phyloP scores from a whole-genome alignment of 129 eudicot genomes.

The Escallonia herrerae region DNA sequence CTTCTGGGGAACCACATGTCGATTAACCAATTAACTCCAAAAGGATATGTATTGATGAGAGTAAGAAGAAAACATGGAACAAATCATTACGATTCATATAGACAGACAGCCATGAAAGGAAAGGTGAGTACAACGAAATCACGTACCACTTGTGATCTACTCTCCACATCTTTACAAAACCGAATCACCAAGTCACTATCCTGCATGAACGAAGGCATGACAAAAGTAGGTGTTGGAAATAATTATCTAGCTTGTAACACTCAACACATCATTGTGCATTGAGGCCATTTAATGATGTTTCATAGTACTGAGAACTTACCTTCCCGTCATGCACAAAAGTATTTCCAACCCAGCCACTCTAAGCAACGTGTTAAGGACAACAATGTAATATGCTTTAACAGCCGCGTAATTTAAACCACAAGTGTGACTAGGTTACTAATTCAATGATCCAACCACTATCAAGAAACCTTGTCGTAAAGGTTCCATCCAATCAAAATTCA shows the following conservation, averaged over 20 bases:
- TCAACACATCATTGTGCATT: not conserved
- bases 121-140: not conserved
- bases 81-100: no score
- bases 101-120: not conserved
- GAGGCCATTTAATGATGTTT: conserved; percentile 9
- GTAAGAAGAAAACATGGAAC: no score
- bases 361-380: conserved; percentile 36
- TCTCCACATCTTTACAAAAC: conserved; percentile 84
- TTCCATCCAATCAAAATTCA: not conserved
- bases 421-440: not conserved
- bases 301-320: conserved; percentile 32
- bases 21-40: no score
- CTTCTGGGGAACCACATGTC: no score
- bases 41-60: no score
- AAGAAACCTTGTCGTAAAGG: not conserved
- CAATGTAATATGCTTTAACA: conserved; percentile 2
- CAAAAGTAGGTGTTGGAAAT: not conserved
- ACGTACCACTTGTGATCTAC: conserved; percentile 62
- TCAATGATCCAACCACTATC: not conserved
- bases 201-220: conserved; percentile 32
- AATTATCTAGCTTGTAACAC: not conserved
- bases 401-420: not conserved
- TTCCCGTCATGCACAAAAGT: conserved; percentile 58
- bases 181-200: conserved; percentile 60
- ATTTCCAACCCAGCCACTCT: conserved; percentile 71